Percentiles rank a stretch among this genome's conserved stretches.
These are phyloP conservation scores for Trichoderma oligosporum DNA, from an alignment of 2,329 filamentous ascomycete genomes.

Conservation along the genomic window DNA sequence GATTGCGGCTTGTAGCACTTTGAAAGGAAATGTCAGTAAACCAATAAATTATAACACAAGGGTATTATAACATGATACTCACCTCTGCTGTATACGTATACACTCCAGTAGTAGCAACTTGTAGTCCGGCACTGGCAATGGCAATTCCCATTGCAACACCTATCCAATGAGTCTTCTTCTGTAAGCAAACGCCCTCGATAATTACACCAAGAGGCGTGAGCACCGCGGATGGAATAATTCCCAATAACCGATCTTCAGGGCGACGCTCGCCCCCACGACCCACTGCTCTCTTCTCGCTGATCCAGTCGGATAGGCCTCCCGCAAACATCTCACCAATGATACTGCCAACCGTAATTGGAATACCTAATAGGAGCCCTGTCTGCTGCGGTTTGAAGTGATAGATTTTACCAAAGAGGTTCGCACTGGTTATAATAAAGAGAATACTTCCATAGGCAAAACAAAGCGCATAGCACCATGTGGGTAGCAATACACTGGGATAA, in stretches of 20 bases:
- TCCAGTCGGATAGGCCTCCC: conserved; percentile 12
- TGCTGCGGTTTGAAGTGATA: conserved; percentile 12
- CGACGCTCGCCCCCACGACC: conserved; percentile 3
- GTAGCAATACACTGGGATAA: conserved; percentile 5
- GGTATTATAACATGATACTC: not conserved
- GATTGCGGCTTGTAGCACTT: conserved; percentile 13
- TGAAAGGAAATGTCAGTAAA: no score
- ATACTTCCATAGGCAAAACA: conserved; percentile 13
- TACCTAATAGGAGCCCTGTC: conserved; percentile 2
- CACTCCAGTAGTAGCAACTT: conserved; percentile 7
- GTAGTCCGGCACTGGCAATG: conserved; percentile 2
- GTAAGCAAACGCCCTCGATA: conserved; percentile 8
- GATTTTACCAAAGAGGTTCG: conserved; percentile 7
- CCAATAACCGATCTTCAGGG: conserved; percentile 9
- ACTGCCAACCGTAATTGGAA: conserved; percentile 12
- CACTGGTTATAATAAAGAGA: conserved; percentile 11
- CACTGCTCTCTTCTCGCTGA: conserved; percentile 7
- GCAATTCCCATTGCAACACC: conserved; percentile 14
- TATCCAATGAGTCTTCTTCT: conserved; percentile 13
- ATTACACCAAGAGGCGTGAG: conserved; percentile 4
- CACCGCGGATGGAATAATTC: not conserved
- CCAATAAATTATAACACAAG: not conserved
- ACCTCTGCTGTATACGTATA: conserved; percentile 14
- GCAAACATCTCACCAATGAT: conserved; percentile 8
- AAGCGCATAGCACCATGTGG: conserved; percentile 4